phyloP scores from a whole-genome alignment of 192 early-diverging fungal genomes.

The Podila horticola region DNA sequence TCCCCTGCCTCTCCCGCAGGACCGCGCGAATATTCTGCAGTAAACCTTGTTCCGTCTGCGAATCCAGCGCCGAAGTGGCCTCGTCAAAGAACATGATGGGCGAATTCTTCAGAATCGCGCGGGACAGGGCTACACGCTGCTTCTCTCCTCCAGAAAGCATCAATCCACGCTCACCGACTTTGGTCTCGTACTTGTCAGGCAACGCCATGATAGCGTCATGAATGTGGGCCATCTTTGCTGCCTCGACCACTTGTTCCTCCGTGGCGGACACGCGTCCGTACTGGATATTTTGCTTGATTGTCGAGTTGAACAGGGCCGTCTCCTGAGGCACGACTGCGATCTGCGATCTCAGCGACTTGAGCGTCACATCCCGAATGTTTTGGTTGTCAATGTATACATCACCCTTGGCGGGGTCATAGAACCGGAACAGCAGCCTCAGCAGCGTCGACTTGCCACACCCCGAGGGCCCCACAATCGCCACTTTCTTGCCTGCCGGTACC shows the following conservation, averaged over 20 bases:
- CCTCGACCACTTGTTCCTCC: conserved; percentile 72
- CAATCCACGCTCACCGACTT: conserved; percentile 91
- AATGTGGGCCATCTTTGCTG: conserved; percentile 80
- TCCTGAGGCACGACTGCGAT: conserved; percentile 96
- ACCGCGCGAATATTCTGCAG: conserved; percentile 84
- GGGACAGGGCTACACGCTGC: conserved; percentile 91
- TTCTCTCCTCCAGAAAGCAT: conserved; percentile 91
- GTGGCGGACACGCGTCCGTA: conserved; percentile 84
- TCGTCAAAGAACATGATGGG: conserved; percentile 92
- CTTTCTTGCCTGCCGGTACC: conserved; percentile 85
- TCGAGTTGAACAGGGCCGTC: conserved; percentile 94
- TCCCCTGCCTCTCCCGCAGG: conserved; percentile 69
- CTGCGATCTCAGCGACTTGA: conserved; percentile 78
- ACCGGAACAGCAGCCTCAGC: conserved; percentile 89
- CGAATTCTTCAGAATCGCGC: conserved; percentile 94
- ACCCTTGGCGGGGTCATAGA: conserved; percentile 89
- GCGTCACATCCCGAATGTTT: conserved; percentile 78
- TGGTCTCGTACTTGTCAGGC: conserved; percentile 83
- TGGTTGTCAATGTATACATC: conserved; percentile 89
- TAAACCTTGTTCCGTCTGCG: conserved; percentile 85
- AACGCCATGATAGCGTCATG: conserved; percentile 81
- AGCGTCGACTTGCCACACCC: conserved; percentile 94
- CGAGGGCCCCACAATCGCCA: conserved; percentile 93
- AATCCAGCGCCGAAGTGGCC: conserved; percentile 90
- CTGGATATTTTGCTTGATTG: conserved; percentile 90